Base-by-base conservation (phyloP, 1,284 basidiomycete species). In the Puccinia hordei region DNA sequence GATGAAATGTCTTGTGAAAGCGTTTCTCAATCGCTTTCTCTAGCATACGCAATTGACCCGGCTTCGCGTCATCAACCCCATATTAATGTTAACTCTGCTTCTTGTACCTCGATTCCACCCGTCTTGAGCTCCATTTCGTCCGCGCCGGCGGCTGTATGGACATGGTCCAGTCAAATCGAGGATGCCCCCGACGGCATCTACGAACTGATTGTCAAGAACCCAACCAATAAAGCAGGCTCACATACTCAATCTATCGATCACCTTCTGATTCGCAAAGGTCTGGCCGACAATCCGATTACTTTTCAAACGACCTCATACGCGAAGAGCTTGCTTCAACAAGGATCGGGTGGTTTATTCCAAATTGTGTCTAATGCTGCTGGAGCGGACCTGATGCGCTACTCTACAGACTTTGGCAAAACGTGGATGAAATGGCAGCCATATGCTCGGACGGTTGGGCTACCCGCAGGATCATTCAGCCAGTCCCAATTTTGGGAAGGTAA, bases 371-470 rank as follows among this genome's bases (percentile, higher is more conserved):
- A 89, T 68, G 93, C 93, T 2, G 88, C 89, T 68, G 94, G 94
- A 73, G 93, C 94, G n/a, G 93, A 95, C 82, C 90, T 87, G 87
- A 91, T 93, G 87, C 89, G 94, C 66, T 95, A 93, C 86, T 91
- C 92, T 12, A 89, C 90, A 87, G 91, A 95, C 87, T 95, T 92
- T 83, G 93, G 92, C n/a, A 88, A 90, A 85, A 91, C 89, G 82
- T 95, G 93, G 93, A 89, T 92, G 2, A 85, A 88, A 15, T 95
- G 94, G 93, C 86, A 87, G 49, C 87, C 87, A 59, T 95, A 91
- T 89, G 92, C 94, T 86, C 88, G 90, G 73, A 88, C 87, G n/a
- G 91, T 91, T 0, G 88, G 87, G 0, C 89, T 95, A 78, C 88
- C 91, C 81, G 85, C 89, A 15, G 87, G 86, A 15, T 81, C 89